These are phyloP conservation scores for Trichosporon ovoides DNA, from an alignment of 1,284 basidiomycete genomes.

Conservation along the genomic window DNA sequence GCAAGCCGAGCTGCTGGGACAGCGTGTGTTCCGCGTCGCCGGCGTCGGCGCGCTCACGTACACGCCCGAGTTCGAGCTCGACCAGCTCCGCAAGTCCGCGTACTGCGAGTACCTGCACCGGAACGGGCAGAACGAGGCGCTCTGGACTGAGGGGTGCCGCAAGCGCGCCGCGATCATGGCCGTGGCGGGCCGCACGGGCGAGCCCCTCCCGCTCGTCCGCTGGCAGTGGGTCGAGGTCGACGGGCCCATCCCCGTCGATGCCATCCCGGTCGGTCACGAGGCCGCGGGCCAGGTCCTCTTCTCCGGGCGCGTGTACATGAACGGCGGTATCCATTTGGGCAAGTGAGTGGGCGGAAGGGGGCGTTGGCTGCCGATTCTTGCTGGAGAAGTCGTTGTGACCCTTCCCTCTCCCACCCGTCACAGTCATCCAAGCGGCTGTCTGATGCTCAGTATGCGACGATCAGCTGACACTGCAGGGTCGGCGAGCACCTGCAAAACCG, in stretches of 20 bases:
- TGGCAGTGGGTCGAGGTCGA: conserved; percentile 43
- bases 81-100: conserved; percentile 27
- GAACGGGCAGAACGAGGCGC: conserved; percentile 53
- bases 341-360: conserved; percentile 35
- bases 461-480: conserved; percentile 21
- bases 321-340: conserved; percentile 44
- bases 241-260: conserved; percentile 36
- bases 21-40: conserved; percentile 35
- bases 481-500: conserved; percentile 37
- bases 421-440: too few relatives aligned
- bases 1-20: conserved; percentile 35
- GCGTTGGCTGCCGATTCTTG: neutral
- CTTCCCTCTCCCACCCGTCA: too few relatives aligned
- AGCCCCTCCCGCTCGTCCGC: conserved; percentile 33
- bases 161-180: conserved; percentile 52
- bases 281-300: conserved; percentile 37
- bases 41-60: conserved; percentile 39
- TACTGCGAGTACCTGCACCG: conserved; percentile 28
- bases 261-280: conserved; percentile 44
- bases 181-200: conserved; percentile 57
- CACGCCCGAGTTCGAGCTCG: conserved; percentile 21
- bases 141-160: conserved; percentile 61
- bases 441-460: neutral
- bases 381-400: too few relatives aligned
- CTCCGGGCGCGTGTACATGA: conserved; percentile 40